Percentiles rank a stretch among this genome's conserved stretches.
Conservation (phyloP, 2,329 filamentous ascomycete species). For the Metarhizium anisopliae region DNA sequence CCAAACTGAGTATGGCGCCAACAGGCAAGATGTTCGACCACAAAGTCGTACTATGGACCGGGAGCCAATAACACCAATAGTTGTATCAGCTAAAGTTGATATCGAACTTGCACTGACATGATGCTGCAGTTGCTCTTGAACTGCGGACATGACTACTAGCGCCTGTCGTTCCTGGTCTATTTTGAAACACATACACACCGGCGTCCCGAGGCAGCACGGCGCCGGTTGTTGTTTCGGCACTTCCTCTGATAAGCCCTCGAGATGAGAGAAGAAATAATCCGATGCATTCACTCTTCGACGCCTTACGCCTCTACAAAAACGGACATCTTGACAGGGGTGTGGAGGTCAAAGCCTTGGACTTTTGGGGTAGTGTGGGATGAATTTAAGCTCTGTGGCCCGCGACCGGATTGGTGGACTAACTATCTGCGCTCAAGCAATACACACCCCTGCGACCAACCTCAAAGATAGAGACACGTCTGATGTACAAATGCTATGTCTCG, state of each 20-base stretch:
- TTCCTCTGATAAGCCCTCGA: neutral
- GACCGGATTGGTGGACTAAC: neutral
- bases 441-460: neutral
- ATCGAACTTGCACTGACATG: too few relatives aligned
- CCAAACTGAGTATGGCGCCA: neutral
- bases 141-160: too few relatives aligned
- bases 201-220: neutral
- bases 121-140: too few relatives aligned
- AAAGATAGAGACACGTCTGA: neutral
- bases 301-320: neutral
- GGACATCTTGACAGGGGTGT: neutral
- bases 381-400: neutral
- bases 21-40: neutral
- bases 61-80: too few relatives aligned
- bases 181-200: too few relatives aligned
- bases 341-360: neutral
- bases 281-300: too few relatives aligned
- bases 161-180: too few relatives aligned
- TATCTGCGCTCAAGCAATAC: neutral
- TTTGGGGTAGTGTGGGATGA: neutral
- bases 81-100: too few relatives aligned
- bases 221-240: neutral
- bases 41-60: too few relatives aligned
- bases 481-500: neutral
- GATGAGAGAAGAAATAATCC: neutral